phyloP scores from a whole-genome alignment of 352 stramenopile species.

The Pythium sp. region DNA sequence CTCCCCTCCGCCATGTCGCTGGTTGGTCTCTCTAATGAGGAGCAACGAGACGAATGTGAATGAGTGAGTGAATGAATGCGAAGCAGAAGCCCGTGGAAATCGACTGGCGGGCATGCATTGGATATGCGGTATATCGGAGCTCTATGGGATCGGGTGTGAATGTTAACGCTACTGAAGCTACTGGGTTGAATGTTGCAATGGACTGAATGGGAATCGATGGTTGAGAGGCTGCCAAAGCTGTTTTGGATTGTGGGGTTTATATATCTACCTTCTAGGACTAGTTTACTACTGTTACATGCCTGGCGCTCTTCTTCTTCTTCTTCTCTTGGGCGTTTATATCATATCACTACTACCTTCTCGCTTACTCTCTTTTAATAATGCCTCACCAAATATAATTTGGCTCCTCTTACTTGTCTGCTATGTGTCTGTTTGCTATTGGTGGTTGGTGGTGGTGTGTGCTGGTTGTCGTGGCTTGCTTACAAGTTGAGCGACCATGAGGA shows the following conservation, averaged over 20 bases:
- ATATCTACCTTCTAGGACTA: conserved; percentile 5
- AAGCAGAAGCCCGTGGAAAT: neutral
- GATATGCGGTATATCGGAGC: neutral
- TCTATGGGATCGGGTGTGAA: neutral
- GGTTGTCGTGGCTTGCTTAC: neutral
- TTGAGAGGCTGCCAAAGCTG: neutral
- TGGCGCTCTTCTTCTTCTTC: neutral
- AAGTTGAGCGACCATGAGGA: conserved; percentile 6
- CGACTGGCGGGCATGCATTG: neutral
- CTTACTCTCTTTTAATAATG: conserved; percentile 1
- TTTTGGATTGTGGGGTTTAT: conserved; percentile 4
- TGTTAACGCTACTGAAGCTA: too few species aligned
- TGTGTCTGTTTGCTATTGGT: neutral
- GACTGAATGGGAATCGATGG: neutral
- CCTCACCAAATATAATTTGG: neutral
- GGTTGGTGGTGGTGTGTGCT: neutral
- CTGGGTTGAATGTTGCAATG: too few species aligned
- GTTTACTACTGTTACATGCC: conserved; percentile 8
- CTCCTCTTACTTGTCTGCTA: neutral
- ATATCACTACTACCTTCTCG: neutral
- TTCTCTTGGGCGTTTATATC: neutral
- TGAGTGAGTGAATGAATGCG: conserved; percentile 1
- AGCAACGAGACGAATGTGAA: neutral
- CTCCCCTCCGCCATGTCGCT: conserved; percentile 6
- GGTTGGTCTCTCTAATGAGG: neutral